These are phyloP conservation scores for Sporothrix euskadiensis DNA, from an alignment of 2,329 filamentous ascomycete species.

Conservation along the genomic window DNA sequence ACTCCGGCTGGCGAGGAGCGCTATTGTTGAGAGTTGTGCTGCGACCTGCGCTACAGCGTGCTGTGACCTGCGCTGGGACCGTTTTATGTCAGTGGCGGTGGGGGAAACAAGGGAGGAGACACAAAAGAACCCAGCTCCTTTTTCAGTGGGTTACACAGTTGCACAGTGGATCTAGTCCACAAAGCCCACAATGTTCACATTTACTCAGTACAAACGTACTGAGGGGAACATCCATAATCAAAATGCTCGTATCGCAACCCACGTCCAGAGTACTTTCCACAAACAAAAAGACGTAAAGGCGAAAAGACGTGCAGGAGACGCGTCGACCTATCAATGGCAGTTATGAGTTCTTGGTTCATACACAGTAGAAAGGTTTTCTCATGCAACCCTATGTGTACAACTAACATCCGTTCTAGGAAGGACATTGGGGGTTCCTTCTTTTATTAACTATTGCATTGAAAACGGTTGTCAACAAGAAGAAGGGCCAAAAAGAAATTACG, in stretches of 20 bases:
- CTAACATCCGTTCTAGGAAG: background rate
- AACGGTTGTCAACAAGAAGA: background rate
- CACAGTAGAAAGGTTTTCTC: background rate
- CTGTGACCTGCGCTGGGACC: conserved; percentile 19
- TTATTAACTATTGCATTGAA: background rate
- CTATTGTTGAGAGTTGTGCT: background rate
- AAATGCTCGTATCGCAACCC: conserved; percentile 1
- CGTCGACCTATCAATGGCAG: conserved; percentile 1
- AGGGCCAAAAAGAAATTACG: background rate
- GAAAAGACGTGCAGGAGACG: background rate
- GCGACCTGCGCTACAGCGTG: conserved; percentile 25
- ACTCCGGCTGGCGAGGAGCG: background rate
- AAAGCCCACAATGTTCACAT: conserved; percentile 15
- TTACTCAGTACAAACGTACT: background rate
- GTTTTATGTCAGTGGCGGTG: background rate
- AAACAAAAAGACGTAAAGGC: too few relatives aligned
- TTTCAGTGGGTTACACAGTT: background rate
- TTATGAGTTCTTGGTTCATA: background rate
- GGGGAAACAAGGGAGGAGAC: background rate
- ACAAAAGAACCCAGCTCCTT: too few relatives aligned
- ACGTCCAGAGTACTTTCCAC: background rate
- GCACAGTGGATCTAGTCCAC: background rate
- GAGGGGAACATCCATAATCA: background rate
- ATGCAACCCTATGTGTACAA: conserved; percentile 1
- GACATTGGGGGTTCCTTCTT: background rate